Conservation (phyloP, 495 filamentous ascomycete genomes). For the Penicillium dipodomyicola region DNA sequence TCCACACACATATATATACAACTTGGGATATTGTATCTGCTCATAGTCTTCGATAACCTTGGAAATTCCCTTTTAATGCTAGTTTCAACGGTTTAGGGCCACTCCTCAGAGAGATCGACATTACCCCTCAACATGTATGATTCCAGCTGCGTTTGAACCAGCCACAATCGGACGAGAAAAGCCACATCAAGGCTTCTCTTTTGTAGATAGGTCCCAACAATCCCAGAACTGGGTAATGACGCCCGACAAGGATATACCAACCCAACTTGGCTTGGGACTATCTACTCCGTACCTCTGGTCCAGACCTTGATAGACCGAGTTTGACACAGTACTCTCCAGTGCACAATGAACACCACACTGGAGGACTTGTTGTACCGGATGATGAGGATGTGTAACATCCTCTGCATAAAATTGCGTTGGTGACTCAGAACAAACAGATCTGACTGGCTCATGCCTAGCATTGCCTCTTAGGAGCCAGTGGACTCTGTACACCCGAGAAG, state of each 20-base stretch:
- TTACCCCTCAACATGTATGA: not conserved
- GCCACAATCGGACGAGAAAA: not conserved
- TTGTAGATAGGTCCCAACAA: not conserved
- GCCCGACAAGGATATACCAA: not conserved
- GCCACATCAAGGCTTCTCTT: not conserved
- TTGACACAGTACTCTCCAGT: not conserved
- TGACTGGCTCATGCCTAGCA: constrained; percentile 1
- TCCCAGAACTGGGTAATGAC: not conserved
- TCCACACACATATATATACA: not conserved
- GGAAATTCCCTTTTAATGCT: not conserved
- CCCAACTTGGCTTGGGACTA: not conserved
- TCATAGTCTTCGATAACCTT: not conserved
- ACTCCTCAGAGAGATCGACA: not conserved
- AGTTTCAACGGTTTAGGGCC: not conserved
- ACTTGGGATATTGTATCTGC: not conserved
- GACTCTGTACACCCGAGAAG: not conserved
- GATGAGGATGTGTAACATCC: constrained; percentile 11
- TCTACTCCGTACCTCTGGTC: not conserved
- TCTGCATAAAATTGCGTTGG: not conserved
- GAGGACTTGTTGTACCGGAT: constrained; percentile 1
- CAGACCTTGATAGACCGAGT: not conserved
- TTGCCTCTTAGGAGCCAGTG: not conserved
- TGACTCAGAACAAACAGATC: constrained; percentile 1
- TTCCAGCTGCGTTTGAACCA: not conserved
- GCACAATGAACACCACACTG: not conserved